A percentile compares a stretch with the other conserved stretches of the same genome.
Conservation (phyloP, 345 rosid genomes). For the Xanthoceras sorbifolium region DNA sequence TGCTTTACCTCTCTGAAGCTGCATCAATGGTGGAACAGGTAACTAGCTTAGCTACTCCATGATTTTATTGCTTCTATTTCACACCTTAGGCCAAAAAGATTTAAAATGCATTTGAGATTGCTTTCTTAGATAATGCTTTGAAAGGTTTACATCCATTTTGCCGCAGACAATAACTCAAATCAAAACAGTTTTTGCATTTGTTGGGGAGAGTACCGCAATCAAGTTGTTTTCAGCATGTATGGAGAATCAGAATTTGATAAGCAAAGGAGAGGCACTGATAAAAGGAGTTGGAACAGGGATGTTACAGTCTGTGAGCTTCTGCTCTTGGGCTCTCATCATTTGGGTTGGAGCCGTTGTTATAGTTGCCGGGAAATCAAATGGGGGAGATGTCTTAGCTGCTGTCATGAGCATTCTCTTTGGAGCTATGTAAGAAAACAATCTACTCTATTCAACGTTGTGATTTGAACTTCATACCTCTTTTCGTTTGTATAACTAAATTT, state of each 20-base stretch:
- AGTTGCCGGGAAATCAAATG: slow-evolving; percentile 35
- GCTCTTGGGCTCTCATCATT: slow-evolving; percentile 59
- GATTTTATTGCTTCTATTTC: too few species aligned
- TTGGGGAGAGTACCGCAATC: slow-evolving; percentile 49
- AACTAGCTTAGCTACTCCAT: background rate
- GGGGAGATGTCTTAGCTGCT: slow-evolving; percentile 59
- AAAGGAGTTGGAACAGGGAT: slow-evolving; percentile 67
- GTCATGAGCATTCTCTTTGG: slow-evolving; percentile 71
- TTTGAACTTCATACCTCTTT: background rate
- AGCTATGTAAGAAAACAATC: slow-evolving; percentile 47
- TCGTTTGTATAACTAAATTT: background rate
- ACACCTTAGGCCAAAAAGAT: too few species aligned
- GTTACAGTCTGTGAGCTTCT: slow-evolving; percentile 57
- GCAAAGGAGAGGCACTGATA: slow-evolving; percentile 59
- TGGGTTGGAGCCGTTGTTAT: slow-evolving; percentile 65
- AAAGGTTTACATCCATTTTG: background rate
- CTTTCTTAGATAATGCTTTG: too few species aligned
- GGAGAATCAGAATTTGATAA: slow-evolving; percentile 40
- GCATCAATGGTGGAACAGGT: slow-evolving; percentile 64
- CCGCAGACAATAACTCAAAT: slow-evolving; percentile 56
- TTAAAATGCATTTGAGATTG: too few species aligned
- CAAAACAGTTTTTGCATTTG: slow-evolving; percentile 65
- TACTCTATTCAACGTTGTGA: background rate
- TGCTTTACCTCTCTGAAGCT: slow-evolving; percentile 51
- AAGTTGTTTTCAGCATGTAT: slow-evolving; percentile 48